A percentile compares a stretch with the other conserved stretches of the same genome.
These are phyloP conservation scores for Pseudogymnoascus sp. DNA, from an alignment of 2,329 filamentous ascomycete species.

Conservation along the genomic window DNA sequence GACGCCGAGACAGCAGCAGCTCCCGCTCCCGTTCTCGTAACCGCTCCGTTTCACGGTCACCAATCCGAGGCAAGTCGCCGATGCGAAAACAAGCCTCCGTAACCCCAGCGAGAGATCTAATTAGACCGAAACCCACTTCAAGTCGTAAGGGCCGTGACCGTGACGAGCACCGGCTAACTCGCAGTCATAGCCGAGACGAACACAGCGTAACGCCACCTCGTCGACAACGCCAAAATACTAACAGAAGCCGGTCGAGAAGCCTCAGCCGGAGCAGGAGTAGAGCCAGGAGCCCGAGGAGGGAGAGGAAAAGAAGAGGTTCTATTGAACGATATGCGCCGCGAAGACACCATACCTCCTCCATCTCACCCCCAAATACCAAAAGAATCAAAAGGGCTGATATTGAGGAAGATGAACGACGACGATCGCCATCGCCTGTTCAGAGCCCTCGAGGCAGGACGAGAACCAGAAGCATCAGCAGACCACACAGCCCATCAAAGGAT, in stretches of 20 bases:
- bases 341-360: slow-evolving; percentile 45
- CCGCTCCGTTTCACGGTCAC: slow-evolving; percentile 2
- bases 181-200: slow-evolving; percentile 24
- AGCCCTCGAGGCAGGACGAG: slow-evolving; percentile 1
- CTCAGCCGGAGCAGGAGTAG: slow-evolving; percentile 11
- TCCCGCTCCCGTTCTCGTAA: slow-evolving; percentile 23
- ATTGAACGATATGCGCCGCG: slow-evolving; percentile 32
- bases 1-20: slow-evolving; percentile 22
- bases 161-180: slow-evolving; percentile 29
- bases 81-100: not conserved
- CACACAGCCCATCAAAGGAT: not conserved
- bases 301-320: slow-evolving; percentile 27
- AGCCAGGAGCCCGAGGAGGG: slow-evolving; percentile 15
- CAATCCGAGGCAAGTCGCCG: slow-evolving; percentile 6
- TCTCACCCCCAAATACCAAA: slow-evolving; percentile 38
- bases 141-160: slow-evolving; percentile 22
- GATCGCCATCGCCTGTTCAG: slow-evolving; percentile 15
- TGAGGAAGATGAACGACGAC: slow-evolving; percentile 39
- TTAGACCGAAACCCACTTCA: slow-evolving; percentile 11
- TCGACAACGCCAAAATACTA: slow-evolving; percentile 22
- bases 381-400: slow-evolving; percentile 50
- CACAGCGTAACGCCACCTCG: slow-evolving; percentile 27
- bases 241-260: slow-evolving; percentile 21
- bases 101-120: slow-evolving; percentile 10
- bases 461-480: slow-evolving; percentile 5